Base-by-base conservation (phyloP, 805 yeast species). In the Kuraishia piskuri region DNA sequence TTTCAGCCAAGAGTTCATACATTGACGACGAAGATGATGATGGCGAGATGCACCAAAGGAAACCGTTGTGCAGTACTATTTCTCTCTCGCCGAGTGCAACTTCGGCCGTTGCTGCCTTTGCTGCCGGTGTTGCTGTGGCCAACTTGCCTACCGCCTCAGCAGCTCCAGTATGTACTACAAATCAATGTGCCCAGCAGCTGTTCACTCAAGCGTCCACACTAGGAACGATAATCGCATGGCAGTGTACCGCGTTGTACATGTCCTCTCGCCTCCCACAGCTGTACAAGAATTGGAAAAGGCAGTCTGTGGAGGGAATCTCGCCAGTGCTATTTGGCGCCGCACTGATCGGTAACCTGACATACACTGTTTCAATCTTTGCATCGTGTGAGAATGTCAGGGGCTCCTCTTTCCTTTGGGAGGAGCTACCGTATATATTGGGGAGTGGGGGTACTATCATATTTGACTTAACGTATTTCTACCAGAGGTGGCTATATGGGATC, bases 241-340 rank as follows among this genome's bases (percentile, higher is more conserved):
- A 76, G 2, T 89, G 96, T 57, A 88, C 96, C 0, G 59, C 68
- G 4, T 81, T 88, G 52, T 91, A 92, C 63, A 77, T 90, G 48
- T 72, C 82, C 10, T 87, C 96, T 2, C 76, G 98, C 56, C 66
- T 90, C 49, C 98, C 98, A 1, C 98, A 91, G 64, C 71, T 91
- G 51, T 70, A 77, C 63, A 90, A 87, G 65, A 91, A 91, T 68
- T 84, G 80, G 64, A 60, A 71, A 52, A 74, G 96, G 45, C 87
- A 88, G 64, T 88, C 96, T 1, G 94, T 95, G 0, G 84, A 86
- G 36, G 97, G 97, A 2, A 74, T 90, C 2, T 87, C 97, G 1
- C 89, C 95, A 22, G 67, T 87, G 48, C 72, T 90, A 22, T 91
- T 91, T 66, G 80, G 80, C 10, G 81, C 92, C 20, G 96, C 97